Base-by-base conservation (phyloP, 441 rosid genomes). In the Croton laevigatus region DNA sequence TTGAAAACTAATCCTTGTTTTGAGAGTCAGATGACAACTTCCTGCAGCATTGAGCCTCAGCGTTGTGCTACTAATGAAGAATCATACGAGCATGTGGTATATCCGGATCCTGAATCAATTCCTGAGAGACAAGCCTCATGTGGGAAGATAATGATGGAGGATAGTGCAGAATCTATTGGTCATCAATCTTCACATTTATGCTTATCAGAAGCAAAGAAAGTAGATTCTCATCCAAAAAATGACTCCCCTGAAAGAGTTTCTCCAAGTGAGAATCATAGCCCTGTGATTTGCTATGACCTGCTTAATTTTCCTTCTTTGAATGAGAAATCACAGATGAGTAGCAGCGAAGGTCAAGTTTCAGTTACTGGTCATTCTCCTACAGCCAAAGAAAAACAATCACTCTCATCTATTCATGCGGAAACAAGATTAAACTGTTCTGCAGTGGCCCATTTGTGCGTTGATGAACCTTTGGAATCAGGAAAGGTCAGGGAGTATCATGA, bases 101-200 rank as follows among this genome's bases (percentile, higher is more conserved):
- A 57, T 73, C 63, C 73, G 17, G 65, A 42, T 45, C 63, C 71
- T 60, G 42, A 62, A 57, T 52, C 67, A 57, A 74, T 63, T 71
- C 23, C 44, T 79, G 77, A 55, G 34, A 32, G 14, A 60, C 72
- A 72, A 68, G 78, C 58, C 62, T 79, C 84, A 40, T 73, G 61
- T 63, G 76, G 77, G 76, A 82, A 84, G 73, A 69, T 57, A 59
- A 71, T 76, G 62, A 34, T 59, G 49, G 82, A 73, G 42, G 78
- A 72, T 57, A 63, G 19, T 80, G 83, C 76, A 54, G 88, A 79
- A 66, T 62, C 42, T 71, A 60, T 71, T 22, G 57, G 59, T 66
- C 59, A 59, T 14, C 71, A 71, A 38, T 45, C n/a, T 57, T 71
- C 83, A 3, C 71, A 71, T 54, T 67, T 72, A 46, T 75, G 78